Base-by-base conservation (phyloP, 2,329 filamentous ascomycete genomes). In the Arthrobotrys entomopaga region DNA sequence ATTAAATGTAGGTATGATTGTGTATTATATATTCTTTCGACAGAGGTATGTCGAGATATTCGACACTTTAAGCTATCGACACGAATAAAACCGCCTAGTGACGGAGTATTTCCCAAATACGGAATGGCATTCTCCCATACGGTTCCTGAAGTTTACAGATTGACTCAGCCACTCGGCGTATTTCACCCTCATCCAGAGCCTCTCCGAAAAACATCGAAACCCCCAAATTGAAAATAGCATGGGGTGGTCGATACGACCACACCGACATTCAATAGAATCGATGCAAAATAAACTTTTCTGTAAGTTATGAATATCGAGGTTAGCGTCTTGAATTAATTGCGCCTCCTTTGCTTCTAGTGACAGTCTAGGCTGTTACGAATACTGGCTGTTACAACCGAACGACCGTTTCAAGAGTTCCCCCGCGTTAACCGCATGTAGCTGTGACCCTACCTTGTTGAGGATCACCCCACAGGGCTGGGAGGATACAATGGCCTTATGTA, bases 161-260 rank as follows among this genome's bases (percentile, higher is more conserved):
- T 46, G 1, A 15, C 11, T 46, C 42, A 46, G 16, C 42, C 16
- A 46, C 42, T 46, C 42, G 29, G 42, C 13, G 42, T 46, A 46
- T 46, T 46, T 46, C 16, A 46, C 42, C 42, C n/a, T 46, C 42
- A 46, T 46, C 6, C 11, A 46, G 42, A 46, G 42, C 42, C 42
- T 46, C 42, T 46, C 42, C 42, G 42, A 46, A 46, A 46, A 46
- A 46, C 2, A 46, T n/a, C 42, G 42, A 46, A 46, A 13, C 13
- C 11, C 42, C 11, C 3, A 46, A n/a, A 16, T n/a, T 5, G 1
- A 46, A 46, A 46, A 46, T 46, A 46, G 42, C 7, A 46, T 46
- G 2, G 42, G 42, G 42, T 13, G 2, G 13, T 46, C 42, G 7
- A 13, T 46, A n/a, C 42, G 16, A 46, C 42, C 13, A 46, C 16